These are phyloP conservation scores for Rhizopus arrhizus DNA, from an alignment of 371 early-diverging fungal species.

Conservation along the genomic window DNA sequence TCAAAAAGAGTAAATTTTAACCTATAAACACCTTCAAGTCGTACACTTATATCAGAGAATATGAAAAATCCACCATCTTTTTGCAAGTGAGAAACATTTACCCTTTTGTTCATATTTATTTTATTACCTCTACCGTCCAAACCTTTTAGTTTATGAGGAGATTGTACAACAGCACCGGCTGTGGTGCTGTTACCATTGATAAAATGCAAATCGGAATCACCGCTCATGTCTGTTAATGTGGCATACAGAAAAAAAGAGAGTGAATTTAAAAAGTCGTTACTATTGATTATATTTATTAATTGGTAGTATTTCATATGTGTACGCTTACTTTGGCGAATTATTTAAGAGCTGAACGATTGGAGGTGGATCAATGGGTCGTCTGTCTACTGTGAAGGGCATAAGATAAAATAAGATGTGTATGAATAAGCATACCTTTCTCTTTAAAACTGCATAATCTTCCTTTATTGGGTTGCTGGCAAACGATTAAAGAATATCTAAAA, in stretches of 20 bases:
- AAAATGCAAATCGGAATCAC: slow-evolving; percentile 36
- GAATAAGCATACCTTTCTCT: slow-evolving; percentile 48
- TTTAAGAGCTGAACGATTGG: slow-evolving; percentile 46
- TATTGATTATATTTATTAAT: slow-evolving; percentile 2
- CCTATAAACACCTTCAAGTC: slow-evolving; percentile 86
- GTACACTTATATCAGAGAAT: slow-evolving; percentile 91
- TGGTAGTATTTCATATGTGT: slow-evolving; percentile 1
- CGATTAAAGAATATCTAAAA: slow-evolving; percentile 34
- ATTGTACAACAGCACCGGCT: slow-evolving; percentile 54
- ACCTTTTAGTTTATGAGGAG: slow-evolving; percentile 53
- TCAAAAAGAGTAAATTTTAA: slow-evolving; percentile 90
- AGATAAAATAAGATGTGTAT: slow-evolving; percentile 2
- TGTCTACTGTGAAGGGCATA: slow-evolving; percentile 35
- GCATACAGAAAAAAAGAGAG: slow-evolving; percentile 50
- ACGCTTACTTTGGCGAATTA: slow-evolving; percentile 17
- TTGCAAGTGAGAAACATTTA: slow-evolving; percentile 1
- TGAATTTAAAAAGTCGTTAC: slow-evolving; percentile 28
- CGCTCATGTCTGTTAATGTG: slow-evolving; percentile 36
- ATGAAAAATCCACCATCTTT: slow-evolving; percentile 90
- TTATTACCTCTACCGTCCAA: slow-evolving; percentile 40
- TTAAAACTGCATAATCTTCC: slow-evolving; percentile 61
- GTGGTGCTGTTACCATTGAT: slow-evolving; percentile 47
- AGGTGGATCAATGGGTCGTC: slow-evolving; percentile 54
- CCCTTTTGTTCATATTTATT: background rate
- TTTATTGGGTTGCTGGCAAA: slow-evolving; percentile 57